These are phyloP conservation scores for Phytophthora cactorum DNA, from an alignment of 352 stramenopile genomes.

Conservation along the genomic window DNA sequence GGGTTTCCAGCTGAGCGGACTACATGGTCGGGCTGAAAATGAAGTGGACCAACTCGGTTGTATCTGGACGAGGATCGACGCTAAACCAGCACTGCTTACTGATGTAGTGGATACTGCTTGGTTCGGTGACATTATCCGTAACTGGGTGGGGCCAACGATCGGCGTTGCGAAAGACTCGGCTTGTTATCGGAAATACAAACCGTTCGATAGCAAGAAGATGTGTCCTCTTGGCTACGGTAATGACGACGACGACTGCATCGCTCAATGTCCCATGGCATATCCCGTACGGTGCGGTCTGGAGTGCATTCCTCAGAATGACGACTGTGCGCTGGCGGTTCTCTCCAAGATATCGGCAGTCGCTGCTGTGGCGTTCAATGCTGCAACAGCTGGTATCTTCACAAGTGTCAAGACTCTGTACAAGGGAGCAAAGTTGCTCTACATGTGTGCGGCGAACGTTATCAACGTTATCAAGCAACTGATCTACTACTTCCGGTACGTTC, in stretches of 20 bases:
- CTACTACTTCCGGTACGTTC: constrained; percentile 39
- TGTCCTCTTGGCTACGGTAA: constrained; percentile 41
- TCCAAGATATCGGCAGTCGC: constrained; percentile 22
- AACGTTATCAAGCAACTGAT: constrained; percentile 44
- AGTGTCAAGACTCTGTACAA: constrained; percentile 14
- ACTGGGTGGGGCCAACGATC: constrained; percentile 30
- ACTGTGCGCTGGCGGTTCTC: constrained; percentile 15
- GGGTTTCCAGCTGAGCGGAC: constrained; percentile 24
- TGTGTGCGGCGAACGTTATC: constrained; percentile 51
- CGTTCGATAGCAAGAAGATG: constrained; percentile 5
- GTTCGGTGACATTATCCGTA: constrained; percentile 17
- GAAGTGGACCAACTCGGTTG: constrained; percentile 27
- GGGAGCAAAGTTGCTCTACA: constrained; percentile 37
- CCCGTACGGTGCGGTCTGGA: constrained; percentile 39
- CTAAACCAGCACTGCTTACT: constrained; percentile 7
- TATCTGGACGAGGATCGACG: constrained; percentile 23
- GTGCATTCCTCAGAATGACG: constrained; percentile 42
- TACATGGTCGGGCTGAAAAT: constrained; percentile 23
- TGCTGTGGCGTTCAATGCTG: constrained; percentile 24
- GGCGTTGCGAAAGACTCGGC: constrained; percentile 9
- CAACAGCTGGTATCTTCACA: constrained; percentile 18
- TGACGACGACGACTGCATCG: constrained; percentile 60
- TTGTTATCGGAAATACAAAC: constrained; percentile 17
- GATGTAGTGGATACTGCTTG: constrained; percentile 15
- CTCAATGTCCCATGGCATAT: constrained; percentile 67